Evolutionary conservation across 1,284 basidiomycete species (phyloP).

Genomic region (Ustilago hordei): DNA sequence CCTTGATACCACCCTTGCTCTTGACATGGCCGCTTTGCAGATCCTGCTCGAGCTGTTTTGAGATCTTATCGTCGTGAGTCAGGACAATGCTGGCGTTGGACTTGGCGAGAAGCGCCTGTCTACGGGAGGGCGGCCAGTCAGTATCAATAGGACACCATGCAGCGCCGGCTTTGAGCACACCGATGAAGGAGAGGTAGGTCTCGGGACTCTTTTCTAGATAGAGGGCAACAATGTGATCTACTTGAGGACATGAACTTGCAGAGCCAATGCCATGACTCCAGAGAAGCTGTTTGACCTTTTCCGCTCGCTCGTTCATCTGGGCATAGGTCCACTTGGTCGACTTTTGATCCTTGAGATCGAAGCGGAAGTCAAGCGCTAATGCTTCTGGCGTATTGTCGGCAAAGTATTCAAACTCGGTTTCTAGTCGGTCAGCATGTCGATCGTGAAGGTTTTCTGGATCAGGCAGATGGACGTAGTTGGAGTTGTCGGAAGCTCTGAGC

Average conservation of each 20-base stretch:
- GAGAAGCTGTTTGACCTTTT: slow-evolving; percentile 50
- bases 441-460: slow-evolving; percentile 31
- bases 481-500: slow-evolving; percentile 53
- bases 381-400: slow-evolving; percentile 41
- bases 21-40: slow-evolving; percentile 35
- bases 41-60: slow-evolving; percentile 41
- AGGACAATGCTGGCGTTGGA: slow-evolving; percentile 62
- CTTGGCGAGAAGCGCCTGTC: slow-evolving; percentile 67
- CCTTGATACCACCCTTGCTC: slow-evolving; percentile 33
- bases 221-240: slow-evolving; percentile 61
- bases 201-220: slow-evolving; percentile 63
- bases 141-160: slow-evolving; percentile 71
- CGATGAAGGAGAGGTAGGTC: slow-evolving; percentile 63
- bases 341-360: slow-evolving; percentile 33
- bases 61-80: slow-evolving; percentile 38
- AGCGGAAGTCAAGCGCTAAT: slow-evolving; percentile 61
- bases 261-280: slow-evolving; percentile 53
- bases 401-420: slow-evolving; percentile 58
- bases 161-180: slow-evolving; percentile 66
- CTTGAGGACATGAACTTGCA: slow-evolving; percentile 24
- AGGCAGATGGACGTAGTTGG: slow-evolving; percentile 36
- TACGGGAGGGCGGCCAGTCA: slow-evolving; percentile 65
- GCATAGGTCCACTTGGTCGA: slow-evolving; percentile 55
- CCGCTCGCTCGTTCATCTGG: slow-evolving; percentile 56
- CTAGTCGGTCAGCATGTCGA: slow-evolving; percentile 45